These are phyloP conservation scores for Picocystis salinarum DNA, from an alignment of 139 green algal species.

Conservation along the genomic window DNA sequence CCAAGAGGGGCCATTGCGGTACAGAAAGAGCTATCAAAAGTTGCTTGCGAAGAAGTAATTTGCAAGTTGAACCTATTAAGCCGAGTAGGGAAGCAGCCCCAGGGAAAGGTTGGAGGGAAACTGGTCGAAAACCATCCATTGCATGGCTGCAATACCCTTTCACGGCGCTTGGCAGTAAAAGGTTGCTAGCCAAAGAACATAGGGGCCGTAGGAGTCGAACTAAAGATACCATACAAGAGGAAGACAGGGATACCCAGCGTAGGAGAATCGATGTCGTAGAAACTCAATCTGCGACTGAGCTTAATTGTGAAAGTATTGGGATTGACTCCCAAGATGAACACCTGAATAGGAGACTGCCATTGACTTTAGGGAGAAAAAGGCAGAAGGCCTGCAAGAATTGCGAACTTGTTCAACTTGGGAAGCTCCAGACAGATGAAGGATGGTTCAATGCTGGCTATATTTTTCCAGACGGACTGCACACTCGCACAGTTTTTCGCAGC, in stretches of 20 bases:
- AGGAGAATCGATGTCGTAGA: not conserved
- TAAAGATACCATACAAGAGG: not conserved
- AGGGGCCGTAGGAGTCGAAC: not conserved
- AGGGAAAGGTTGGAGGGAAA: too few species aligned
- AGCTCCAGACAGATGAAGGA: slow-evolving; percentile 7
- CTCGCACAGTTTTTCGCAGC: slow-evolving; percentile 48
- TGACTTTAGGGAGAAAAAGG: not conserved
- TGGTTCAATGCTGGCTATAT: slow-evolving; percentile 86
- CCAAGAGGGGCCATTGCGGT: too few species aligned
- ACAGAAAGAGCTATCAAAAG: too few species aligned
- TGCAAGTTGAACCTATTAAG: too few species aligned
- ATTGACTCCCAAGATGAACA: not conserved
- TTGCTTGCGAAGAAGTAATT: too few species aligned
- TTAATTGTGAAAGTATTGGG: not conserved
- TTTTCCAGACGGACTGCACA: slow-evolving; percentile 69
- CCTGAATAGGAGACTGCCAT: not conserved
- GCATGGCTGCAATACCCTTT: too few species aligned
- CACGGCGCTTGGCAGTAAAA: too few species aligned
- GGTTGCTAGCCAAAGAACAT: too few species aligned
- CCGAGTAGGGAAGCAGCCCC: too few species aligned
- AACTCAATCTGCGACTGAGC: not conserved
- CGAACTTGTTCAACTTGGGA: not conserved
- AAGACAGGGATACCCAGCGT: not conserved
- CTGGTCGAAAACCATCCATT: too few species aligned
- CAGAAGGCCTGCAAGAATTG: slow-evolving; percentile 1